Conservation (phyloP, 495 filamentous ascomycete genomes). For the Tuber borchii region DNA sequence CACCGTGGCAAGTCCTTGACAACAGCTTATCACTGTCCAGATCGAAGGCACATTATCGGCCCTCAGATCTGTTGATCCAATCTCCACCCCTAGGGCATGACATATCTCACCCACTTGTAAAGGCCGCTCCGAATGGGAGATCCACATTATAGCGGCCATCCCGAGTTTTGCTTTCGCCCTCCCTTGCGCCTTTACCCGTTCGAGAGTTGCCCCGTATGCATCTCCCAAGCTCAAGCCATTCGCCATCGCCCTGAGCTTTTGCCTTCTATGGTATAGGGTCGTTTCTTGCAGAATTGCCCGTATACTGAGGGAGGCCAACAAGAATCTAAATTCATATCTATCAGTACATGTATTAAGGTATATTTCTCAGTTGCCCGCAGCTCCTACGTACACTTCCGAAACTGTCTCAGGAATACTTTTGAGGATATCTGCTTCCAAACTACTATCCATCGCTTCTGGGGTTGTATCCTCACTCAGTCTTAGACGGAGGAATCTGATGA, state of each 20-base stretch:
- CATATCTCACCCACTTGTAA: constrained; percentile 1
- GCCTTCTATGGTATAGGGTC: not conserved
- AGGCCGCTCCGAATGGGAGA: not conserved
- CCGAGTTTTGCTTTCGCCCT: not conserved
- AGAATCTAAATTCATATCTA: not conserved
- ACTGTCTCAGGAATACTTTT: not conserved
- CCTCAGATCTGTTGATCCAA: not conserved
- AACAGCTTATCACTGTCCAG: not conserved
- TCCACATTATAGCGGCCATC: constrained; percentile 1
- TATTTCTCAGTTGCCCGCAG: not conserved
- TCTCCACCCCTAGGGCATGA: not conserved
- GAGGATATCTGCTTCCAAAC: not conserved
- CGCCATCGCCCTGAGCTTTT: not conserved
- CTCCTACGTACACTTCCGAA: not conserved
- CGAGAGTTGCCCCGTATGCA: not conserved
- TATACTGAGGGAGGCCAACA: not conserved
- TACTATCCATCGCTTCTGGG: not conserved
- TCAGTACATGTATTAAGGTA: not conserved
- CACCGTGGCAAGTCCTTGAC: not conserved
- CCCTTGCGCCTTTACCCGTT: not conserved
- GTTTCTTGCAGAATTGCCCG: not conserved
- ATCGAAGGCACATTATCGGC: not conserved
- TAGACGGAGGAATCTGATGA: not conserved
- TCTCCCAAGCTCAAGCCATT: not conserved
- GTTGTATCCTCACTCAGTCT: not conserved